phyloP scores from a whole-genome alignment of 2,329 filamentous ascomycete species.

The Fusarium siculi region DNA sequence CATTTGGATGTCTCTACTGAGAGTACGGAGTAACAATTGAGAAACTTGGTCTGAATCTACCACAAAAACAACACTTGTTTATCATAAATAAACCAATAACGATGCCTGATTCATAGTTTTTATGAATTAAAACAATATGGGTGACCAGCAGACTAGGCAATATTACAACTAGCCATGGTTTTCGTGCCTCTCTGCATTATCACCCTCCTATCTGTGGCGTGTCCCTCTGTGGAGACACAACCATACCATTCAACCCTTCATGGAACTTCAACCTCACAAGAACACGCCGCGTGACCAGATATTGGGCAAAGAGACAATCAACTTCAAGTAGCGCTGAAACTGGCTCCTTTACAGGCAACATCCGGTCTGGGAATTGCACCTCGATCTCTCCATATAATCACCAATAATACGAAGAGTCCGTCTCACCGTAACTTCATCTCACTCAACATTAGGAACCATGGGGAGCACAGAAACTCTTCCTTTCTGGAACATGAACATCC shows the following conservation, averaged over 20 bases:
- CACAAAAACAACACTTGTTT: not conserved
- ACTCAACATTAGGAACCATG: constrained; percentile 45
- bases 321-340: not conserved
- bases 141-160: not conserved
- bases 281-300: not conserved
- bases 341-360: not conserved
- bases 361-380: not conserved
- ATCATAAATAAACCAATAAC: not conserved
- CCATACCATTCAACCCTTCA: not conserved
- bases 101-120: not conserved
- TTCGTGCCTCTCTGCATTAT: not conserved
- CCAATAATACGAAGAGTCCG: not conserved
- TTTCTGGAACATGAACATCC: constrained; percentile 88
- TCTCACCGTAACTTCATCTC: constrained; percentile 27
- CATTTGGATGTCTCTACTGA: not conserved
- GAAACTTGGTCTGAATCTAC: not conserved
- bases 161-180: not conserved
- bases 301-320: not conserved
- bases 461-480: constrained; percentile 55
- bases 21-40: not conserved
- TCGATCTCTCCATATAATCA: not conserved
- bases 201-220: not conserved
- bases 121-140: not conserved
- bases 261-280: not conserved
- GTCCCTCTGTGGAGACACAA: constrained; percentile 15